Base-by-base conservation (phyloP, 2,329 filamentous ascomycete species). In the Colletotrichum salicis region DNA sequence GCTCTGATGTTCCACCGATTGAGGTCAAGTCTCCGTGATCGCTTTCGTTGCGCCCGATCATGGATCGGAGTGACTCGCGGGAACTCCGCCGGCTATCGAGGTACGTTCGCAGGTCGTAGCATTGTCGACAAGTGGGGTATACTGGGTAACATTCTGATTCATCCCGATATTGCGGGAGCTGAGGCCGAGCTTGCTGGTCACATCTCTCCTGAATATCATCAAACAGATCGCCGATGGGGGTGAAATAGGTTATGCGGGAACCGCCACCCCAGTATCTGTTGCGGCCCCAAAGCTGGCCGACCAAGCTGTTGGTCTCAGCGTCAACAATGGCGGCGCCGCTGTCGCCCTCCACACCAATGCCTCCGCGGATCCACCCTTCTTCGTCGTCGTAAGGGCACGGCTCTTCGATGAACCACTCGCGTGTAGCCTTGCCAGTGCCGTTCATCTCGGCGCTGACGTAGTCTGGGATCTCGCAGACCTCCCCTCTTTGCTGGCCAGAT, bases 321-420 rank as follows among this genome's bases (percentile, higher is more conserved):
- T 86, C 83, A n/a, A 86, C 76, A 45, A 86, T 78, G 62, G 81
- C 82, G 2, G 83, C 84, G 35, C 84, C 84, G 67, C 83, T 85
- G 70, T 86, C 84, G 11, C 84, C 84, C 57, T 79, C 77, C 8
- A 85, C 82, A 19, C 84, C 84, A 12, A 86, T 84, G 33, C 84
- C 84, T 4, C 84, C 83, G 2, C 82, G 79, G 61, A 86, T 85
- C 84, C 84, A 86, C 11, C 76, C 79, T 13, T 85, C 81, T 51
- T 84, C 83, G 55, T 84, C 74, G 11, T 83, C 82, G n/a, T 75
- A 76, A 0, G 78, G 73, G 33, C 76, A 78, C 2, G 81, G 80
- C 70, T 84, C 82, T 72, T 86, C 84, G 24, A 86, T 76, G 64
- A 82, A 86, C 84, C 84, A 86, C 75, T 86, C 84, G 6, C 84